A percentile compares a stretch with the other conserved stretches of the same genome.
Evolutionary conservation across 805 yeast genomes (phyloP).

Genomic region (Ogataea allantospora): DNA sequence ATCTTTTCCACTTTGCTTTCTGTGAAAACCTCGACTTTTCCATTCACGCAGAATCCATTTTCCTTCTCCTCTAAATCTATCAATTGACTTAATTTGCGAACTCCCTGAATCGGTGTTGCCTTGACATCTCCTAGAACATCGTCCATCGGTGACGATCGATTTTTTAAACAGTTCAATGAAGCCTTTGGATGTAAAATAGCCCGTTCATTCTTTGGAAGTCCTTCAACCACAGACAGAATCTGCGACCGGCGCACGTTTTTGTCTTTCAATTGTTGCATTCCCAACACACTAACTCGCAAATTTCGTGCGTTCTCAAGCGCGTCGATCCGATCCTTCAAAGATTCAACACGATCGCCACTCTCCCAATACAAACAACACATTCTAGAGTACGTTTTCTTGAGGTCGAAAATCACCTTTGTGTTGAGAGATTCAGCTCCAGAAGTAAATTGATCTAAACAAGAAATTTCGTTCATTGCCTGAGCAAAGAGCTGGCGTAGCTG

Average conservation of each 20-base stretch:
- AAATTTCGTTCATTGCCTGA: constrained; percentile 40
- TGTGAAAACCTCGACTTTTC: constrained; percentile 49
- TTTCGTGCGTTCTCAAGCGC: constrained; percentile 29
- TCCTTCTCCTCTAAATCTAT: constrained; percentile 21
- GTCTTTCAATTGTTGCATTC: constrained; percentile 37
- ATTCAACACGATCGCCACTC: constrained; percentile 21
- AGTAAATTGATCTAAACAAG: constrained; percentile 25
- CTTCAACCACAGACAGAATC: constrained; percentile 35
- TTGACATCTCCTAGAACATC: constrained; percentile 31
- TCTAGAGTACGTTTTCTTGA: constrained; percentile 34
- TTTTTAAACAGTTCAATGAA: constrained; percentile 31
- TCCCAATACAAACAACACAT: constrained; percentile 35
- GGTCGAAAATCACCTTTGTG: constrained; percentile 31
- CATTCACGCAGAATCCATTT: constrained; percentile 49
- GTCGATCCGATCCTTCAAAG: constrained; percentile 23
- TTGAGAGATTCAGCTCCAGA: constrained; percentile 19
- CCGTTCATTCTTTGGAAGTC: constrained; percentile 16
- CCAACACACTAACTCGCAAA: constrained; percentile 37
- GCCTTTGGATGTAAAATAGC: constrained; percentile 35
- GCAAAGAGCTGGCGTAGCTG: constrained; percentile 47
- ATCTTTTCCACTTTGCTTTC: constrained; percentile 43
- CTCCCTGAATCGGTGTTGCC: constrained; percentile 35
- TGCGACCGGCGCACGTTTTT: constrained; percentile 43
- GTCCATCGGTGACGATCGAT: constrained; percentile 27
- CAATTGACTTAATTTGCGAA: constrained; percentile 23